phyloP scores from a whole-genome alignment of 176 grass and related monocot species.

The Chrysopogon serrulatus region DNA sequence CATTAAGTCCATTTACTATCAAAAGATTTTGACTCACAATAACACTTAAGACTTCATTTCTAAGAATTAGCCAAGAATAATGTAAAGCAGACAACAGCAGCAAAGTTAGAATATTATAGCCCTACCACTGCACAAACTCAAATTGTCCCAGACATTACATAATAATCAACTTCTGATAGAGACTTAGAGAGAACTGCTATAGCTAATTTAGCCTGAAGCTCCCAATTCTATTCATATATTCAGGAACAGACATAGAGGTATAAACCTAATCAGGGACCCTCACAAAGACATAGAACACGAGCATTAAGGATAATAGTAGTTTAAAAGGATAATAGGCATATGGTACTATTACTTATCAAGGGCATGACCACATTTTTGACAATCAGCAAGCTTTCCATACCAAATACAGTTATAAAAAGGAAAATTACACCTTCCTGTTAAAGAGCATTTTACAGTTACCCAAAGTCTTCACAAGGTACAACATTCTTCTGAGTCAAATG shows the following conservation, averaged over 20 bases:
- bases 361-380: not conserved
- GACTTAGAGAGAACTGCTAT: not conserved
- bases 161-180: not conserved
- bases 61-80: not conserved
- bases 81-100: not conserved
- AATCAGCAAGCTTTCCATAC: not conserved
- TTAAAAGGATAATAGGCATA: too few relatives aligned
- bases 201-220: not conserved
- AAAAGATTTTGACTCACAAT: not conserved
- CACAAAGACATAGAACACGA: too few relatives aligned
- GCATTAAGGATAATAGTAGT: too few relatives aligned
- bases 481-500: not conserved
- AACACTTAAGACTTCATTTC: not conserved
- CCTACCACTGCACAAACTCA: not conserved
- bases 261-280: not conserved
- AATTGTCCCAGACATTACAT: not conserved
- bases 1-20: too few relatives aligned
- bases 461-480: not conserved
- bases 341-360: not conserved
- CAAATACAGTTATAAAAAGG: not conserved
- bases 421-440: not conserved
- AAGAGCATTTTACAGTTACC: not conserved
- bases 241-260: not conserved
- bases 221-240: not conserved
- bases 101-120: not conserved